phyloP scores from a whole-genome alignment of 140 eudicot species.

The Oenanthe javanica region DNA sequence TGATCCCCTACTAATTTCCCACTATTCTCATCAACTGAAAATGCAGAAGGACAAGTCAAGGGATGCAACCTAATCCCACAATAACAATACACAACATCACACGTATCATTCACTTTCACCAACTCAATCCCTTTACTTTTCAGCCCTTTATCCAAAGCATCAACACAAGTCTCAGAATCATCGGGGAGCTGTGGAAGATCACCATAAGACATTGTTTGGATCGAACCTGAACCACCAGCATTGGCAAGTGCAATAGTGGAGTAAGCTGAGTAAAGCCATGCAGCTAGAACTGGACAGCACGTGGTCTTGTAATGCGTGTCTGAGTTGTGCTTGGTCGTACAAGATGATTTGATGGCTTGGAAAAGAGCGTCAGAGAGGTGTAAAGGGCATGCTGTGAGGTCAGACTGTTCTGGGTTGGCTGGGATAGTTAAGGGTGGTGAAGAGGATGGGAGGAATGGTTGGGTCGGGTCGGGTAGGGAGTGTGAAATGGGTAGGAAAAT shows the following conservation, averaged over 20 bases:
- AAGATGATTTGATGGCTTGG: slow-evolving; percentile 47
- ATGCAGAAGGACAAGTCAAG: slow-evolving; percentile 61
- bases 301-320: slow-evolving; percentile 34
- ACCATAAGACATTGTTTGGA: slow-evolving; percentile 33
- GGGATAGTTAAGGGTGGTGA: slow-evolving; percentile 63
- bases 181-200: slow-evolving; percentile 82
- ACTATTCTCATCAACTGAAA: slow-evolving; percentile 24
- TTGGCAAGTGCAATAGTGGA: slow-evolving; percentile 48
- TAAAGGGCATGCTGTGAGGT: slow-evolving; percentile 51
- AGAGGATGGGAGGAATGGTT: slow-evolving; percentile 38
- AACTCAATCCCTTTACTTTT: slow-evolving; percentile 44
- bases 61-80: slow-evolving; percentile 79
- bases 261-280: slow-evolving; percentile 91
- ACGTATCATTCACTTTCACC: slow-evolving; percentile 51
- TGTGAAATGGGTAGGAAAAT: slow-evolving; percentile 29
- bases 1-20: slow-evolving; percentile 52
- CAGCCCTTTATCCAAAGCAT: slow-evolving; percentile 44
- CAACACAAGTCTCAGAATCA: slow-evolving; percentile 86
- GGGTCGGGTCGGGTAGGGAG: slow-evolving; percentile 34
- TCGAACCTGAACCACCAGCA: slow-evolving; percentile 19
- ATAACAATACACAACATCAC: slow-evolving; percentile 78
- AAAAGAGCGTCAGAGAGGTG: slow-evolving; percentile 64
- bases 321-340: slow-evolving; percentile 28
- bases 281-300: slow-evolving; percentile 88
- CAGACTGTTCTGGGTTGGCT: slow-evolving; percentile 81